Percentiles rank a stretch among this genome's conserved stretches.
Conservation (phyloP, 1,284 basidiomycete species). For the Coniferiporia sulphurascens region DNA sequence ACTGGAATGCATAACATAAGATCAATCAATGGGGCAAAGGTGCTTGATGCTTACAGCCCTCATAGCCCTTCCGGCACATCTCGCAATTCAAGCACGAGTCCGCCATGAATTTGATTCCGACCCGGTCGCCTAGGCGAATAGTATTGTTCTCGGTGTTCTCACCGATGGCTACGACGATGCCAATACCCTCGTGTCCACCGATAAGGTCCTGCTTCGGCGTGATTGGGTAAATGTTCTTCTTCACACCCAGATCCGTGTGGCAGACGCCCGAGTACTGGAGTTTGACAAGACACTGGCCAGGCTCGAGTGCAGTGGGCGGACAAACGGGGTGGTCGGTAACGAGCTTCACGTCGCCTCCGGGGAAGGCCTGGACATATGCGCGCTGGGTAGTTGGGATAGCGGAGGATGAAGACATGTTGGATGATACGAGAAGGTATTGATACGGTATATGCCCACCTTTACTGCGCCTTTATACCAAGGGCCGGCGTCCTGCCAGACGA, state of each 20-base stretch:
- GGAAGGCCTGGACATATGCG: constrained; percentile 25
- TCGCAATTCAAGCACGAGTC: constrained; percentile 69
- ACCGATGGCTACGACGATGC: constrained; percentile 74
- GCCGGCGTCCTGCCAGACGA: too few species aligned
- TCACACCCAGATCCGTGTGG: constrained; percentile 71
- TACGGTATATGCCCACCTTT: too few species aligned
- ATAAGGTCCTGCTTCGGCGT: constrained; percentile 59
- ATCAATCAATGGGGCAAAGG: not conserved
- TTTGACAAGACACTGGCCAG: constrained; percentile 80
- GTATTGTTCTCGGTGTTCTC: constrained; percentile 55
- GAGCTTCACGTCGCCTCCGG: constrained; percentile 17
- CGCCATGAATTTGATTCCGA: constrained; percentile 87
- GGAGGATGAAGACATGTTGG: not conserved
- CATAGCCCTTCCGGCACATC: constrained; percentile 66
- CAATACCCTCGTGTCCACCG: constrained; percentile 83
- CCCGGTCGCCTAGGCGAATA: constrained; percentile 71
- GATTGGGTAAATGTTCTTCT: constrained; percentile 63
- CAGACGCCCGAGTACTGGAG: constrained; percentile 71
- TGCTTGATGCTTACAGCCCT: constrained; percentile 47
- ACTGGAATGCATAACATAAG: constrained; percentile 30
- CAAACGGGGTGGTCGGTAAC: constrained; percentile 50
- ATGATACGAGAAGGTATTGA: constrained; percentile 35
- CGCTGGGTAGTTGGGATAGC: constrained; percentile 27
- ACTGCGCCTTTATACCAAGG: too few species aligned
- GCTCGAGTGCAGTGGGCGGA: constrained; percentile 59